Conservation (phyloP, 768 basidiomycete species). For the Cystofilobasidium ferigula region DNA sequence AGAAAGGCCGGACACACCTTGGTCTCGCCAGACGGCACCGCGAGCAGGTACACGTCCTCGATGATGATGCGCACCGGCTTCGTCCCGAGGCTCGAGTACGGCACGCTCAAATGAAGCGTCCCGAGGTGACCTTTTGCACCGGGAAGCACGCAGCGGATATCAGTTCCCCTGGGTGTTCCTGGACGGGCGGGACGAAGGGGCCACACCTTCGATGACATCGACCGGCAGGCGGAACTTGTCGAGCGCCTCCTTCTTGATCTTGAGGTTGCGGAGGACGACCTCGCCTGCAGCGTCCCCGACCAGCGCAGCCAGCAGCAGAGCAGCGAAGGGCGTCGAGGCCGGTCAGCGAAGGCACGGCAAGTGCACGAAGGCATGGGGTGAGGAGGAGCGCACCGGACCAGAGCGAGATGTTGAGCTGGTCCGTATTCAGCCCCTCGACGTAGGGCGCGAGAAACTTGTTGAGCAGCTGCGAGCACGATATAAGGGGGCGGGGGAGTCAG, state of each 20-base stretch:
- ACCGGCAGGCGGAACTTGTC: slow-evolving; percentile 93
- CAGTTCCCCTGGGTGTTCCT: background rate
- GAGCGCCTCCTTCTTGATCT: slow-evolving; percentile 80
- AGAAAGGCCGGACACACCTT: slow-evolving; percentile 36
- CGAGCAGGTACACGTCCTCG: slow-evolving; percentile 90
- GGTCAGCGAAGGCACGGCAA: slow-evolving; percentile 21
- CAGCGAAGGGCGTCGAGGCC: slow-evolving; percentile 1
- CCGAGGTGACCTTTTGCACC: slow-evolving; percentile 33
- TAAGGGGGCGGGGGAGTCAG: background rate
- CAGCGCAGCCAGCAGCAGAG: background rate
- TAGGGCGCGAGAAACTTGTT: slow-evolving; percentile 88
- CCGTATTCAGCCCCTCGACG: slow-evolving; percentile 89
- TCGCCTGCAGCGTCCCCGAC: slow-evolving; percentile 28
- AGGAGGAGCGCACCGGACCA: slow-evolving; percentile 46
- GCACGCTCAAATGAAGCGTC: slow-evolving; percentile 32
- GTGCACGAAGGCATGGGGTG: slow-evolving; percentile 26
- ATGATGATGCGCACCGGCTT: slow-evolving; percentile 79
- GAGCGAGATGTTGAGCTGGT: slow-evolving; percentile 88
- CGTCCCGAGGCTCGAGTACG: slow-evolving; percentile 35
- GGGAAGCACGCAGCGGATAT: background rate
- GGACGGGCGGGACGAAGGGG: background rate
- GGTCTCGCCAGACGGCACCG: slow-evolving; percentile 64
- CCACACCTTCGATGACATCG: slow-evolving; percentile 78
- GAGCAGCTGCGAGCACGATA: slow-evolving; percentile 48
- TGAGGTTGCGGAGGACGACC: slow-evolving; percentile 54